A percentile compares a stretch with the other conserved stretches of the same genome.
phyloP scores from a whole-genome alignment of 2,329 filamentous ascomycete species.

The Aspergillus flavus region DNA sequence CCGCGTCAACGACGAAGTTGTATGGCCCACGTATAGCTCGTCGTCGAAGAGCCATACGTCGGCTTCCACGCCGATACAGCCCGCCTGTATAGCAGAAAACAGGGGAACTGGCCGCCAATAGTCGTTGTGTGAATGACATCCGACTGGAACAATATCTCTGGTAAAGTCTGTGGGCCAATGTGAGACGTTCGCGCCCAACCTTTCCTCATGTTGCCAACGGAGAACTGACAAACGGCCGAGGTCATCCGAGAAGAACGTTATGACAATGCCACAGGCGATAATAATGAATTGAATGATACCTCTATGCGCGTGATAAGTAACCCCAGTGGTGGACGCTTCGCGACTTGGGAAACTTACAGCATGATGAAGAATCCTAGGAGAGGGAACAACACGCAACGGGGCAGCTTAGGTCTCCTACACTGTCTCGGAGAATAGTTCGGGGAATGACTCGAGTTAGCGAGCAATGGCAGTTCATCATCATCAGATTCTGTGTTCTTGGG shows the following conservation, averaged over 20 bases:
- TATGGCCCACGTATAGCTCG: slow-evolving; percentile 60
- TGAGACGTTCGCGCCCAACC: slow-evolving; percentile 39
- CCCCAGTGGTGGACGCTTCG: not conserved
- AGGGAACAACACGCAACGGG: slow-evolving; percentile 22
- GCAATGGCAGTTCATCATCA: slow-evolving; percentile 14
- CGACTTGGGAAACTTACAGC: slow-evolving; percentile 30
- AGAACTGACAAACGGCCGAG: slow-evolving; percentile 38
- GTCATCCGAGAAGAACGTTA: slow-evolving; percentile 47
- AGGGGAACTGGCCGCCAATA: slow-evolving; percentile 60
- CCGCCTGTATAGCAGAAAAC: slow-evolving; percentile 57
- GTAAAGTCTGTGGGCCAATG: slow-evolving; percentile 54
- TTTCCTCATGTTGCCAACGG: slow-evolving; percentile 46
- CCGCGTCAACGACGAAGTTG: slow-evolving; percentile 47
- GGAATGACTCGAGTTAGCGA: slow-evolving; percentile 6
- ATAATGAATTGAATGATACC: slow-evolving; percentile 46
- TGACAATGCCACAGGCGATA: slow-evolving; percentile 39
- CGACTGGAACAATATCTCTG: slow-evolving; percentile 52
- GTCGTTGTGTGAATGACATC: slow-evolving; percentile 62
- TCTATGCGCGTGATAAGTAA: slow-evolving; percentile 25
- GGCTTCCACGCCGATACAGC: slow-evolving; percentile 60
- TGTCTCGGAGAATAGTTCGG: slow-evolving; percentile 15
- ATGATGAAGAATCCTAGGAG: slow-evolving; percentile 34
- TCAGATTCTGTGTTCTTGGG: slow-evolving; percentile 7
- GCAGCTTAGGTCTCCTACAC: slow-evolving; percentile 18
- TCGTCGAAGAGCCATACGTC: slow-evolving; percentile 59